These are phyloP conservation scores for Termitomyces sp. DNA, from an alignment of 768 basidiomycete species.

Conservation along the genomic window DNA sequence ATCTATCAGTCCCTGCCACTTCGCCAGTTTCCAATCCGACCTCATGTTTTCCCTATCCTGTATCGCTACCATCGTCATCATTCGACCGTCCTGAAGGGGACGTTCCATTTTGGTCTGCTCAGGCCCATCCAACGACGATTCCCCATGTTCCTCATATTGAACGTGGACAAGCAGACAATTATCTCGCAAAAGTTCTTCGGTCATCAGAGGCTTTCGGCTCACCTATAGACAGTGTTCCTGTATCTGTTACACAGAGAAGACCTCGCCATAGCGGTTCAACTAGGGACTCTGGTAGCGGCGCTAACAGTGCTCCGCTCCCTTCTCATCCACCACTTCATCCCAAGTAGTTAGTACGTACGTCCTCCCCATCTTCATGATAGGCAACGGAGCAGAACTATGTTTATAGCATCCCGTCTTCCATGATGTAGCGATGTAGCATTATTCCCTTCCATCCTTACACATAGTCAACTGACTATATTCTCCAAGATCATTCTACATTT, in stretches of 20 bases:
- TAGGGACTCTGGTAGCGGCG: slow-evolving; percentile 11
- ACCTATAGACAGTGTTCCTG: slow-evolving; percentile 54
- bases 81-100: slow-evolving; percentile 27
- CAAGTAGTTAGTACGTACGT: background rate
- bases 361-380: background rate
- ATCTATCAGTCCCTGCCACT: slow-evolving; percentile 7
- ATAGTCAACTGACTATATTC: background rate
- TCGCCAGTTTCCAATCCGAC: slow-evolving; percentile 16
- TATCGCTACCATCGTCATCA: slow-evolving; percentile 42
- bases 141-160: background rate
- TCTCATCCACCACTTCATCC: slow-evolving; percentile 38
- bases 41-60: slow-evolving; percentile 41
- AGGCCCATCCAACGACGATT: background rate
- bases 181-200: slow-evolving; percentile 30
- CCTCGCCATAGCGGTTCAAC: slow-evolving; percentile 43
- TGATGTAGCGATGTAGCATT: too few species aligned
- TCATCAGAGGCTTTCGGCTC: slow-evolving; percentile 36
- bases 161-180: slow-evolving; percentile 25
- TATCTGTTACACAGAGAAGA: slow-evolving; percentile 51
- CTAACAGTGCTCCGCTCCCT: slow-evolving; percentile 30
- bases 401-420: background rate
- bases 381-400: background rate
- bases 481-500: too few species aligned
- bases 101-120: slow-evolving; percentile 1
- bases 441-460: background rate